Evolutionary conservation across 768 basidiomycete species (phyloP).

Genomic region (Russula earlei): DNA sequence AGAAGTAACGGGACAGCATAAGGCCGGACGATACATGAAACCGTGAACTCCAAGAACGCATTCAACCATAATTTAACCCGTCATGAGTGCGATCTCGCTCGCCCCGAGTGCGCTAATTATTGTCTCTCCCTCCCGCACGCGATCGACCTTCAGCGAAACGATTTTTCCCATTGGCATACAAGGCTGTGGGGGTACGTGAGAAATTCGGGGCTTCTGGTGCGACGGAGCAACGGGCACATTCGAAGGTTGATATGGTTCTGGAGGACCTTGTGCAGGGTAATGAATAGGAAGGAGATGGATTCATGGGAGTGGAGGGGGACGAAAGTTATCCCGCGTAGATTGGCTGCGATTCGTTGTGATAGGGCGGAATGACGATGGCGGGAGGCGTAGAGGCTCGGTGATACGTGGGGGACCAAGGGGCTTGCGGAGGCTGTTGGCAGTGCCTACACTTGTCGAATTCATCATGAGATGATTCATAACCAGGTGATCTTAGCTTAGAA

Average conservation of each 20-base stretch:
- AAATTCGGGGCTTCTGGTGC: constrained; percentile 10
- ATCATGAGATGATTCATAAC: constrained; percentile 77
- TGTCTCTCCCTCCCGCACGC: constrained; percentile 11
- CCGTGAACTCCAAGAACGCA: background rate
- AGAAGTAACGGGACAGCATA: background rate
- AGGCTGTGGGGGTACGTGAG: constrained; percentile 20
- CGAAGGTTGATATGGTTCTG: constrained; percentile 7
- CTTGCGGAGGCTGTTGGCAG: constrained; percentile 29
- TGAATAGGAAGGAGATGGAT: constrained; percentile 17
- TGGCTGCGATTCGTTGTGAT: constrained; percentile 10
- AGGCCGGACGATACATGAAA: background rate
- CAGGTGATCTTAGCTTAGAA: constrained; percentile 42
- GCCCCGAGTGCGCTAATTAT: constrained; percentile 14
- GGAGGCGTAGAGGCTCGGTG: constrained; percentile 20
- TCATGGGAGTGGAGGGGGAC: constrained; percentile 21
- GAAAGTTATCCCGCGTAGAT: constrained; percentile 14
- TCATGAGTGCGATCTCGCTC: constrained; percentile 19
- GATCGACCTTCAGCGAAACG: constrained; percentile 7
- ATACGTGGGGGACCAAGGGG: constrained; percentile 19
- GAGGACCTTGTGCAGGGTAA: constrained; percentile 17
- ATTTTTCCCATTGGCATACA: constrained; percentile 17
- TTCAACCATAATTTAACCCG: constrained; percentile 28
- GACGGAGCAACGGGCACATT: background rate
- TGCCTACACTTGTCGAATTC: constrained; percentile 73
- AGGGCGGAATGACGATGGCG: constrained; percentile 20